Evolutionary conservation across 805 yeast species (phyloP).

Genomic region (Teunomyces atbi): DNA sequence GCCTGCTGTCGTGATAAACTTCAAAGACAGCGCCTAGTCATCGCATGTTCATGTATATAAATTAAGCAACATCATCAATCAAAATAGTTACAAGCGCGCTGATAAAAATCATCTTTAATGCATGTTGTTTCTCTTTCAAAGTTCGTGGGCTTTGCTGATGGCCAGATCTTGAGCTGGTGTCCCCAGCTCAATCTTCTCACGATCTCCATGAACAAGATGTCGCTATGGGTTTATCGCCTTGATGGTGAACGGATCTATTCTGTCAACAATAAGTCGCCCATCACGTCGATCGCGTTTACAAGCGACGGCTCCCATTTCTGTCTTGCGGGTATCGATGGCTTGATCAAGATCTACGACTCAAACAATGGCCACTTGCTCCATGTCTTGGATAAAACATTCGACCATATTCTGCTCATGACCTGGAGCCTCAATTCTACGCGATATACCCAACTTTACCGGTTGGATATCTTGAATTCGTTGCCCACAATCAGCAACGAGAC

Average conservation of each 20-base stretch:
- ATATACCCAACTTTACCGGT: slow-evolving; percentile 23
- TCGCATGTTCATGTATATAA: slow-evolving; percentile 9
- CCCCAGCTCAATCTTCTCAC: slow-evolving; percentile 55
- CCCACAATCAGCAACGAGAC: slow-evolving; percentile 33
- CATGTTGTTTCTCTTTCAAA: slow-evolving; percentile 7
- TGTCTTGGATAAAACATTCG: slow-evolving; percentile 16
- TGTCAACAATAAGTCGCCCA: slow-evolving; percentile 34
- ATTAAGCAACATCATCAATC: too few relatives aligned
- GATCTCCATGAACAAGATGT: slow-evolving; percentile 48
- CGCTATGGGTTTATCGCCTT: slow-evolving; percentile 50
- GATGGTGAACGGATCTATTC: slow-evolving; percentile 56
- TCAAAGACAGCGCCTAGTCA: slow-evolving; percentile 14
- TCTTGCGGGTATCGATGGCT: slow-evolving; percentile 43
- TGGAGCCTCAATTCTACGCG: slow-evolving; percentile 13
- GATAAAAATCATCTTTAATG: background rate
- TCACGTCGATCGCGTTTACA: slow-evolving; percentile 30
- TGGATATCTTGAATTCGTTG: slow-evolving; percentile 28
- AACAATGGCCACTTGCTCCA: slow-evolving; percentile 44
- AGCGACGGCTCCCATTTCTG: slow-evolving; percentile 42
- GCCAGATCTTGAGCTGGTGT: slow-evolving; percentile 44
- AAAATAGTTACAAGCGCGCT: background rate
- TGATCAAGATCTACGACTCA: slow-evolving; percentile 44
- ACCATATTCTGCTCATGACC: slow-evolving; percentile 16
- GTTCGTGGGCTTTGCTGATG: slow-evolving; percentile 31
- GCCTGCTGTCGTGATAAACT: slow-evolving; percentile 69